phyloP scores from a whole-genome alignment of 2,329 filamentous ascomycete genomes.

The Talaromyces sp. region DNA sequence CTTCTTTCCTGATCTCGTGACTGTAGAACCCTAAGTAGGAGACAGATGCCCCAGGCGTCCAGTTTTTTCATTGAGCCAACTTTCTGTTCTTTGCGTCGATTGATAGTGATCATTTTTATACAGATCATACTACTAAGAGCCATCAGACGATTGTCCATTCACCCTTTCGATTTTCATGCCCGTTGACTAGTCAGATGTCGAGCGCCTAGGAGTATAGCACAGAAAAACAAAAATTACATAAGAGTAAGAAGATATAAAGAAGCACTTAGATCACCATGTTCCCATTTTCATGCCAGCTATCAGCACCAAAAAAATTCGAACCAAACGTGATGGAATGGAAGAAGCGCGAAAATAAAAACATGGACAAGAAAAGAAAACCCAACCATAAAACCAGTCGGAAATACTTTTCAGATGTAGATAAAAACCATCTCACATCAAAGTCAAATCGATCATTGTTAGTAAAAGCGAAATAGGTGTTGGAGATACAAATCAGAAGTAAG shows the following conservation, averaged over 20 bases:
- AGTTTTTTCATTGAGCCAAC: background rate
- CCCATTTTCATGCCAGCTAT: background rate
- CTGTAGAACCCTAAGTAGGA: background rate
- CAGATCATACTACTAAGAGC: background rate
- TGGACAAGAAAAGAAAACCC: slow-evolving; percentile 16
- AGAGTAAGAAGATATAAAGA: background rate
- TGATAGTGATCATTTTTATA: background rate
- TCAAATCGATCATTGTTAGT: slow-evolving; percentile 1
- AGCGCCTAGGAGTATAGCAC: slow-evolving; percentile 1
- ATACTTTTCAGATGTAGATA: slow-evolving; percentile 12
- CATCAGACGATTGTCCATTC: too few species aligned
- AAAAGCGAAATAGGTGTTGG: background rate
- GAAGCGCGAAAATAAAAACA: background rate
- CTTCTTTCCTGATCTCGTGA: background rate
- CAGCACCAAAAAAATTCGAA: background rate
- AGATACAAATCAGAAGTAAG: background rate
- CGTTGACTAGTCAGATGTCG: background rate
- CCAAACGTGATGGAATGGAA: background rate
- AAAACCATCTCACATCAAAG: background rate
- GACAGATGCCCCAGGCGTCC: background rate
- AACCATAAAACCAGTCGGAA: background rate
- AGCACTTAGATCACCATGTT: background rate
- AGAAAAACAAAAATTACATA: slow-evolving; percentile 9
- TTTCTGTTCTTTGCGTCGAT: background rate
- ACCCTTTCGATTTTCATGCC: slow-evolving; percentile 3